Evolutionary conservation across 345 rosid species (phyloP).

Genomic region (Cochlearia excelsa): DNA sequence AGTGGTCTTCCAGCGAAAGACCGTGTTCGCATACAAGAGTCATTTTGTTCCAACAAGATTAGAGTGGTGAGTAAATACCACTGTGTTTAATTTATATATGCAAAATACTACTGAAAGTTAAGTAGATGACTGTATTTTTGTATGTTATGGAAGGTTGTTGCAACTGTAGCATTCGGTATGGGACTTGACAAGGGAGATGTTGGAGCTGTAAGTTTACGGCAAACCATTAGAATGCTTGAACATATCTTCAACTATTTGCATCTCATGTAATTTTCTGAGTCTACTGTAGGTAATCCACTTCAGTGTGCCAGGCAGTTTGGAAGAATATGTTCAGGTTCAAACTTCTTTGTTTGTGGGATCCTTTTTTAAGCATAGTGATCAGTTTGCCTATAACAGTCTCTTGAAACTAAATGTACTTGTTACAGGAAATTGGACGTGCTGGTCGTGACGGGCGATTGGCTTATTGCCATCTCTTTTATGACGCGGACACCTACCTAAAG

Average conservation of each 20-base stretch:
- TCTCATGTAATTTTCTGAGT: conserved; percentile 23
- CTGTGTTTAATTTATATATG: conserved; percentile 16
- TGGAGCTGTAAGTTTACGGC: conserved; percentile 81
- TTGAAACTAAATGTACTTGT: conserved; percentile 20
- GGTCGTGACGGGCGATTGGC: conserved; percentile 91
- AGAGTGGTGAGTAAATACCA: conserved; percentile 67
- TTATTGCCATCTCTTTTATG: conserved; percentile 81
- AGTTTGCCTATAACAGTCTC: conserved; percentile 20
- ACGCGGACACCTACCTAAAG: conserved; percentile 70
- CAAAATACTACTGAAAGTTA: conserved; percentile 12
- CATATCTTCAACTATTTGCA: conserved; percentile 20
- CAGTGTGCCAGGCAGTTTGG: conserved; percentile 96
- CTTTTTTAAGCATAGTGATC: conserved; percentile 13
- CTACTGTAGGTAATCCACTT: conserved; percentile 80
- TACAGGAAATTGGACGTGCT: conserved; percentile 91
- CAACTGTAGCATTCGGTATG: conserved; percentile 99
- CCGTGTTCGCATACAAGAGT: conserved; percentile 70
- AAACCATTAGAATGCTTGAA: conserved; percentile 19
- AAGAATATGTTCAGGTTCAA: conserved; percentile 93
- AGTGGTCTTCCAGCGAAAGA: conserved; percentile 78
- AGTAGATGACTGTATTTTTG: conserved; percentile 20
- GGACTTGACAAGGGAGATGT: conserved; percentile 94
- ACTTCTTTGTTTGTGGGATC: conserved; percentile 17
- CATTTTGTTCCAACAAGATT: conserved; percentile 88
- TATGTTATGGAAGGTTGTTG: conserved; percentile 71